Conservation (phyloP, 176 grass and related monocot genomes). For the Musa acuminata region DNA sequence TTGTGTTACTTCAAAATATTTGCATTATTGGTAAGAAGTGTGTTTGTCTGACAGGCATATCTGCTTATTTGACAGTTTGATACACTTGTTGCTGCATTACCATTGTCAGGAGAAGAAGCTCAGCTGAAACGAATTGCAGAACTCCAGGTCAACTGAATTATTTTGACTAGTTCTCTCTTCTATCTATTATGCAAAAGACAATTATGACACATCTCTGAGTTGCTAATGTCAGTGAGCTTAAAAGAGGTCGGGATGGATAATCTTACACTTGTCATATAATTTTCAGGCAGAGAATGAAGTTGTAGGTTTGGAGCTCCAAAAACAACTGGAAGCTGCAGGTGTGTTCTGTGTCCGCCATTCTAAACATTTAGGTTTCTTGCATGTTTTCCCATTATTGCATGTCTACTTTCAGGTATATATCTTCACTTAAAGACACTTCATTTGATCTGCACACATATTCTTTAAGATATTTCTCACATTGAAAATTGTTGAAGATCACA, state of each 20-base stretch:
- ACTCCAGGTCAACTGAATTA: constrained; percentile 43
- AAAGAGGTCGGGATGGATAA: neutral
- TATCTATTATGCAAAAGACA: neutral
- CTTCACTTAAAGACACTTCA: neutral
- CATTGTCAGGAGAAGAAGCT: constrained; percentile 69
- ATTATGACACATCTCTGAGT: neutral
- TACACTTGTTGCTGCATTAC: constrained; percentile 64
- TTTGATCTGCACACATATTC: constrained; percentile 1
- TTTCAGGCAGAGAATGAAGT: constrained; percentile 77
- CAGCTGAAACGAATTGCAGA: constrained; percentile 76
- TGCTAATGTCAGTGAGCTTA: neutral
- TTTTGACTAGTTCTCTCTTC: neutral
- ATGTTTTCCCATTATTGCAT: neutral
- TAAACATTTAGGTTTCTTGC: neutral
- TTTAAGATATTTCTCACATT: neutral
- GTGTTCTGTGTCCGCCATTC: constrained; percentile 3
- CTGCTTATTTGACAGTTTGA: constrained; percentile 57
- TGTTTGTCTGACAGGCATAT: neutral
- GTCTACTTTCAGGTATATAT: too few species aligned
- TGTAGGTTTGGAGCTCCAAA: constrained; percentile 66
- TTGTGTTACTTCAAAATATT: neutral
- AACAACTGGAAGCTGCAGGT: constrained; percentile 82
- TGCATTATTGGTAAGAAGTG: neutral
- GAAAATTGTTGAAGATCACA: neutral
- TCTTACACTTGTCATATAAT: constrained; percentile 7